Conservation (phyloP, 768 basidiomycete genomes). For the Suillus tomentosus region DNA sequence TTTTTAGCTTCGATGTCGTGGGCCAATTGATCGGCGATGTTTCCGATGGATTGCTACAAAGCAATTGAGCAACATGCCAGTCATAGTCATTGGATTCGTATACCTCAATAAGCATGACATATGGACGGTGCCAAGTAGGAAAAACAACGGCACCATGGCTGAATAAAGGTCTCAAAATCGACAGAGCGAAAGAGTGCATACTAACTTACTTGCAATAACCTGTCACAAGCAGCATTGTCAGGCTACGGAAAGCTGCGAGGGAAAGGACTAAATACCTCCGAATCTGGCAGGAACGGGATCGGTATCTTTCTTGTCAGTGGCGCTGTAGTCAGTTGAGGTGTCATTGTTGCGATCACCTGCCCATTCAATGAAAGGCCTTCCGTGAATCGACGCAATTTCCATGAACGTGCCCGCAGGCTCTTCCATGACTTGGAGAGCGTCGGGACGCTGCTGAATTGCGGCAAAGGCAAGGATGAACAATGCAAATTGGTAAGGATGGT, state of each 20-base stretch:
- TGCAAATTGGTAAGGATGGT: slow-evolving; percentile 28
- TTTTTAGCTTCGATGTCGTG: slow-evolving; percentile 25
- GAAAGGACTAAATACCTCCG: slow-evolving; percentile 20
- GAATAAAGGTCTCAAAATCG: not conserved
- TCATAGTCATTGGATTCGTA: not conserved
- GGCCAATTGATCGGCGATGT: slow-evolving; percentile 26
- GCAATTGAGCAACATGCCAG: not conserved
- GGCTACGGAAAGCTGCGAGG: not conserved
- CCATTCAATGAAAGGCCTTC: slow-evolving; percentile 28
- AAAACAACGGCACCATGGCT: slow-evolving; percentile 27
- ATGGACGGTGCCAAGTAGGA: slow-evolving; percentile 30
- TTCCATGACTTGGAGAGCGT: not conserved
- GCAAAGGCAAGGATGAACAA: slow-evolving; percentile 29
- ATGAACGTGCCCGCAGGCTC: slow-evolving; percentile 18
- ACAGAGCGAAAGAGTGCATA: not conserved
- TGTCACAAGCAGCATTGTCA: slow-evolving; percentile 5
- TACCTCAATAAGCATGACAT: slow-evolving; percentile 29
- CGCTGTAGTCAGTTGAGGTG: slow-evolving; percentile 18
- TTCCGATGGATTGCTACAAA: slow-evolving; percentile 29
- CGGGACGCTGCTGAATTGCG: slow-evolving; percentile 14
- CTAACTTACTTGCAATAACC: slow-evolving; percentile 30
- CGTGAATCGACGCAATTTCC: slow-evolving; percentile 27
- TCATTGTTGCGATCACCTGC: slow-evolving; percentile 24
- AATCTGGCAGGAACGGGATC: slow-evolving; percentile 28
- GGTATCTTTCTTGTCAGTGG: slow-evolving; percentile 26